These are phyloP conservation scores for Mediolabrus comicus DNA, from an alignment of 108 stramenopile species.

Conservation along the genomic window DNA sequence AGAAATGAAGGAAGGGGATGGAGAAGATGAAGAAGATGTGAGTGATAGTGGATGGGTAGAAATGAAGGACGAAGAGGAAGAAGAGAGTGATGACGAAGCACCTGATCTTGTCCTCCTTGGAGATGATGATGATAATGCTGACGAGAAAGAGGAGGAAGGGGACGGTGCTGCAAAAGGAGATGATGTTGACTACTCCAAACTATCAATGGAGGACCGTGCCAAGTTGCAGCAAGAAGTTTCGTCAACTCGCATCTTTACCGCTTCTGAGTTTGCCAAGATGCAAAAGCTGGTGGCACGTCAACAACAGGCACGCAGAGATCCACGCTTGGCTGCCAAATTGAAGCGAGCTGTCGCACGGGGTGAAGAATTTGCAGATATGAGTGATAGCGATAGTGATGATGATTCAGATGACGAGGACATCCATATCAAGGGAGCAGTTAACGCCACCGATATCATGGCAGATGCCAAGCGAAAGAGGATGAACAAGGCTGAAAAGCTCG, in stretches of 20 bases:
- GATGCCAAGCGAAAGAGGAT: constrained; percentile 74
- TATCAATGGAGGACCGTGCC: constrained; percentile 71
- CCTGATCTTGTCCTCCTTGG: constrained; percentile 63
- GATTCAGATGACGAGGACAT: constrained; percentile 71
- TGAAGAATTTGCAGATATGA: constrained; percentile 69
- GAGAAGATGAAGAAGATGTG: constrained; percentile 51
- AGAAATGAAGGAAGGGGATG: constrained; percentile 52
- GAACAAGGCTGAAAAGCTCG: constrained; percentile 77
- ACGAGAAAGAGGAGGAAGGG: constrained; percentile 15
- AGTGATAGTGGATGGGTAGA: constrained; percentile 51
- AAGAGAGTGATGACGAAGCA: constrained; percentile 54
- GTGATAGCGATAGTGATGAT: constrained; percentile 59
- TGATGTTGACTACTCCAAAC: constrained; percentile 60
- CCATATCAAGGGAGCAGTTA: constrained; percentile 67
- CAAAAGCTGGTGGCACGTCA: constrained; percentile 86
- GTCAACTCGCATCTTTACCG: constrained; percentile 78
- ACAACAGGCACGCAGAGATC: constrained; percentile 69
- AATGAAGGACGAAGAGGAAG: constrained; percentile 51
- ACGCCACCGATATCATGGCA: constrained; percentile 76
- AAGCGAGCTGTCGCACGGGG: constrained; percentile 78
- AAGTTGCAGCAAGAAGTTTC: constrained; percentile 79
- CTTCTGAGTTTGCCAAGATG: constrained; percentile 86
- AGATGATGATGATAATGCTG: constrained; percentile 33
- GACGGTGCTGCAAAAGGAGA: constrained; percentile 30
- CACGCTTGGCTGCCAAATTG: constrained; percentile 73